Conservation (phyloP, 148 eudicot species). For the Linanthus parryae region DNA sequence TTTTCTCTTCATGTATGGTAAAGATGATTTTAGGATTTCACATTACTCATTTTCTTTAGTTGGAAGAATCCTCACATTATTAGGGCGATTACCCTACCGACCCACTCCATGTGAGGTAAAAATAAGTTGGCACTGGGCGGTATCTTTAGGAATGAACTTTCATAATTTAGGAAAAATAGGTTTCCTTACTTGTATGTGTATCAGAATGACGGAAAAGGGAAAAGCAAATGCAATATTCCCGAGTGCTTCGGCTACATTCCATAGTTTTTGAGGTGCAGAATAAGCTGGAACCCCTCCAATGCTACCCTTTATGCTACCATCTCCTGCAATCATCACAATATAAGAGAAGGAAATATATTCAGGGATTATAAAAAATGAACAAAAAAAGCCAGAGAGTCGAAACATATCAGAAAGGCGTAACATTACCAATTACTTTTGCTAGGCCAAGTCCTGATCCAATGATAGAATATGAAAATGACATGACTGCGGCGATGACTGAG, state of each 20-base stretch:
- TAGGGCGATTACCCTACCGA: no score
- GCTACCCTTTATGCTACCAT: conserved; percentile 70
- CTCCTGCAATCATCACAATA: conserved; percentile 34
- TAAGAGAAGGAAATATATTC: neutral
- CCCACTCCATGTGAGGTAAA: no score
- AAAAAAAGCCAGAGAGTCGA: no score
- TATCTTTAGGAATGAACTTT: no score
- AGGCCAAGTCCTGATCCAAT: conserved; percentile 73
- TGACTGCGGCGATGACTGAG: conserved; percentile 63
- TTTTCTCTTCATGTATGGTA: no score
- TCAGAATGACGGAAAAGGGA: conserved; percentile 54
- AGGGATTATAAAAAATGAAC: no score
- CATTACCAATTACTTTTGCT: conserved; percentile 55
- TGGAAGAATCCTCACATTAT: no score
- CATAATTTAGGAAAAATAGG: no score
- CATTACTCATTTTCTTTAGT: no score
- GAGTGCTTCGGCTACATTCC: conserved; percentile 67
- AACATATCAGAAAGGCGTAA: no score
- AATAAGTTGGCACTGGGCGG: no score
- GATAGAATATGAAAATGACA: conserved; percentile 74
- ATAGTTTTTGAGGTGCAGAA: conserved; percentile 53
- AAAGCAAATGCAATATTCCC: conserved; percentile 93
- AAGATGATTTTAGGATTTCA: no score
- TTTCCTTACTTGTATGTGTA: conserved; percentile 71
- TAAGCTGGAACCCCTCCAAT: conserved; percentile 49